These are phyloP conservation scores for Thalassiosira oceanica DNA, from an alignment of 352 stramenopile genomes.

Conservation along the genomic window DNA sequence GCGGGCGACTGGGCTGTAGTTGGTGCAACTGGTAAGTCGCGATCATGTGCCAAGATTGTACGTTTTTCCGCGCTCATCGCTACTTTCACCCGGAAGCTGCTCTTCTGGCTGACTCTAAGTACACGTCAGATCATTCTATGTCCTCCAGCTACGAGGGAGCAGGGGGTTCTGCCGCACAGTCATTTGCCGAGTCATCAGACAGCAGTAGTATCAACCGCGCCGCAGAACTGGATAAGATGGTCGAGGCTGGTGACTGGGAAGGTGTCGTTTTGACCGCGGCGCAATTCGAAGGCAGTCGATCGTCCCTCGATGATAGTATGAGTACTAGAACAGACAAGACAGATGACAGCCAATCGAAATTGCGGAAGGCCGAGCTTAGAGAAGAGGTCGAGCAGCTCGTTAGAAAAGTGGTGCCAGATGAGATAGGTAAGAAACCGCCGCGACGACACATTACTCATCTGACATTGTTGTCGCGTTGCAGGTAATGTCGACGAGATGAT, in stretches of 20 bases:
- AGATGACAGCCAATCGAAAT: constrained; percentile 8
- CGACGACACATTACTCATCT: not conserved
- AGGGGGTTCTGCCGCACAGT: not conserved
- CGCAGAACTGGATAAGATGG: constrained; percentile 54
- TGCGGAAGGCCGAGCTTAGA: constrained; percentile 24
- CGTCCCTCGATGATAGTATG: constrained; percentile 7
- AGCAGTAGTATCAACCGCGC: not conserved
- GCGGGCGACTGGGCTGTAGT: constrained; percentile 77
- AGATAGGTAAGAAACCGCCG: constrained; percentile 50
- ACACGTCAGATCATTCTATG: not conserved
- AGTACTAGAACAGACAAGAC: constrained; percentile 6
- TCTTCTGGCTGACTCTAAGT: constrained; percentile 49
- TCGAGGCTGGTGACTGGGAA: constrained; percentile 67
- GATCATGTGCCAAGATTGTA: no score
- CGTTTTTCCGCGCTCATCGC: no score
- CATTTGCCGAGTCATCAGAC: not conserved
- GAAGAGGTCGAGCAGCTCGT: constrained; percentile 71
- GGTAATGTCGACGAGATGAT: constrained; percentile 82
- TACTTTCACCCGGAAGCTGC: no score
- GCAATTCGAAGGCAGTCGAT: constrained; percentile 51
- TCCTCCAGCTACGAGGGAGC: no score
- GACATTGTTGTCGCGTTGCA: constrained; percentile 4
- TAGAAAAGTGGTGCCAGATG: constrained; percentile 64
- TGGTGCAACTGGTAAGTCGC: constrained; percentile 68
- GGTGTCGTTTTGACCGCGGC: constrained; percentile 59